phyloP scores from a whole-genome alignment of 2,329 filamentous ascomycete genomes.

The Ophiostoma ips region DNA sequence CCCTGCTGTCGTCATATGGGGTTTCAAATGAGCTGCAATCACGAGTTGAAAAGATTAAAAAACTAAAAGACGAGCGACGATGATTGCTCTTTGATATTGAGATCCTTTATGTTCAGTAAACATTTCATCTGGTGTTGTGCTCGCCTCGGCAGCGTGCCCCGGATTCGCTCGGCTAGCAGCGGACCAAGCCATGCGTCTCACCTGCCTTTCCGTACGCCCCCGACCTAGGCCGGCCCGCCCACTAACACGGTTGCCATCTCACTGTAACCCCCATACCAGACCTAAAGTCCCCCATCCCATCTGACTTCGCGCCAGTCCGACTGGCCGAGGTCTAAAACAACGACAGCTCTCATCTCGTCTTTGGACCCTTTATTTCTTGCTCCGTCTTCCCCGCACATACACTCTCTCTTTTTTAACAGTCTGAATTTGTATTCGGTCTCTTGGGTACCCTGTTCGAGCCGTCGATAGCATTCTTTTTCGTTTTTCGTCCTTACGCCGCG shows the following conservation, averaged over 20 bases:
- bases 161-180: conserved; percentile 2
- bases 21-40: too few species aligned
- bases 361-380: not conserved
- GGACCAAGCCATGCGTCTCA: too few species aligned
- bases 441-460: too few species aligned
- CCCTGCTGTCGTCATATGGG: too few species aligned
- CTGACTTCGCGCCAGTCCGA: conserved; percentile 3
- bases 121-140: too few species aligned
- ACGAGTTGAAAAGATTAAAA: too few species aligned
- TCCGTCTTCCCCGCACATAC: not conserved
- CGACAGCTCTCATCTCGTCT: not conserved
- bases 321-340: conserved; percentile 4
- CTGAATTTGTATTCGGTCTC: too few species aligned
- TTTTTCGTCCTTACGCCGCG: not conserved
- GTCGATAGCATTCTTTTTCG: not conserved
- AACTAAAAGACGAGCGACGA: too few species aligned
- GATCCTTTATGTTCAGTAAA: too few species aligned
- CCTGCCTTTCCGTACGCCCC: not conserved
- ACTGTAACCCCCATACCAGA: not conserved
- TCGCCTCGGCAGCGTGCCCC: too few species aligned
- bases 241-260: too few species aligned
- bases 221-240: not conserved
- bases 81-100: too few species aligned
- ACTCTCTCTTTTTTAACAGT: not conserved
- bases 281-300: not conserved